phyloP scores from a whole-genome alignment of 306 rosid species.

The Lathyrus oleraceus region DNA sequence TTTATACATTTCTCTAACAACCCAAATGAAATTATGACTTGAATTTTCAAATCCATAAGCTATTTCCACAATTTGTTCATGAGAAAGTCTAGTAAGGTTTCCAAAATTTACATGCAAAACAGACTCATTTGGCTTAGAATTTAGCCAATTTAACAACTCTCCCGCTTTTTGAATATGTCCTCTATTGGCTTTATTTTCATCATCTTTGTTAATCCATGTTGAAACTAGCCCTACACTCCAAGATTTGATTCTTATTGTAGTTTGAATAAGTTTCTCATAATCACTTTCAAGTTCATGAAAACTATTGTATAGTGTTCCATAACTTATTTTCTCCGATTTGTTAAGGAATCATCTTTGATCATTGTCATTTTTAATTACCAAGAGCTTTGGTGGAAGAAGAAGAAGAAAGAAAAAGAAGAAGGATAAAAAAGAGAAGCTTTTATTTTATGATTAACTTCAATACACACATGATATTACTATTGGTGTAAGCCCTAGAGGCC shows the following conservation, averaged over 20 bases:
- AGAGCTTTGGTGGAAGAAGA: too few species aligned
- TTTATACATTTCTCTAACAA: background rate
- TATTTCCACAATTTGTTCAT: constrained; percentile 31
- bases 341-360: too few species aligned
- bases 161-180: background rate
- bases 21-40: constrained; percentile 30
- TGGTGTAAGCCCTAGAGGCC: too few species aligned
- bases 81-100: constrained; percentile 14
- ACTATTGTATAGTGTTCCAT: constrained; percentile 34
- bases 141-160: constrained; percentile 37
- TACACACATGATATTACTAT: too few species aligned
- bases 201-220: constrained; percentile 10
- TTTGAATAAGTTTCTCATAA: constrained; percentile 26
- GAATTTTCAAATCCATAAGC: constrained; percentile 37
- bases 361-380: background rate
- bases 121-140: constrained; percentile 23
- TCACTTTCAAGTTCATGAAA: constrained; percentile 36
- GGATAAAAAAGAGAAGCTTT: too few species aligned
- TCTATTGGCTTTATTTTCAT: background rate
- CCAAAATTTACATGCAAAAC: constrained; percentile 37
- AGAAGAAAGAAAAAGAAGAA: too few species aligned
- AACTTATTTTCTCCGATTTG: constrained; percentile 30
- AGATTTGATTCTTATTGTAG: background rate
- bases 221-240: constrained; percentile 41
- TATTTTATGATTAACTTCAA: too few species aligned